Base-by-base conservation (phyloP, 2,329 filamentous ascomycete species). In the Stachybotrys elegans region DNA sequence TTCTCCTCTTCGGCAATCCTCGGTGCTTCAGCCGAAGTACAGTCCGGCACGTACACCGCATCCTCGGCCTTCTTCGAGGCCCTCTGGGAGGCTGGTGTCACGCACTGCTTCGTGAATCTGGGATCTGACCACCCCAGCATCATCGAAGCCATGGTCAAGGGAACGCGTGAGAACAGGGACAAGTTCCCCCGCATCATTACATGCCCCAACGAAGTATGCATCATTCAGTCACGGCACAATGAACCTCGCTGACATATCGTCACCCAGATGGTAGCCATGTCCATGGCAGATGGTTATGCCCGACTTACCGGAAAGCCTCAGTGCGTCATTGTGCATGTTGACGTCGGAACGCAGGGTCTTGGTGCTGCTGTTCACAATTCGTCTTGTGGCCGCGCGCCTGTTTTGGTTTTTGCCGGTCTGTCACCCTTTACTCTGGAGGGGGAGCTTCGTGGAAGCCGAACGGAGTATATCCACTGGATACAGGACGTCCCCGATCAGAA, bases 381-480 rank as follows among this genome's bases (percentile, higher is more conserved):
- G 12, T 86, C 82, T 2, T 82, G 78, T 40, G 87, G 87, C 1
- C 78, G 87, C 39, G 83, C 83, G 0, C 87, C 88, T 0, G 81
- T 92, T 4, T 65, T 92, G 37, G 81, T 92, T 44, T 91, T 92
- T 54, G 87, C 87, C 2, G 87, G 87, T 5, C 68, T 91, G 14
- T 87, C 82, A 11, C 88, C 87, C 0, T 88, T 82, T 58, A 91
- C 87, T 0, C 75, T 84, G 22, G 85, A 90, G 54, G 87, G 87
- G 13, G 87, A 92, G 63, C 79, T 86, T 67, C 76, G 83, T 1
- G 87, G 87, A 12, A 83, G 77, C n/a, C 73, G 87, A 43, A 90
- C 86, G 2, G 88, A 92, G 63, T 91, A 88, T 60, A 91, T 90
- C 53, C 87, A 92, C 61, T 92, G 87, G 86, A 84, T 91, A 23